Conservation (phyloP, 75 land plant species). For the Pinus taeda region DNA sequence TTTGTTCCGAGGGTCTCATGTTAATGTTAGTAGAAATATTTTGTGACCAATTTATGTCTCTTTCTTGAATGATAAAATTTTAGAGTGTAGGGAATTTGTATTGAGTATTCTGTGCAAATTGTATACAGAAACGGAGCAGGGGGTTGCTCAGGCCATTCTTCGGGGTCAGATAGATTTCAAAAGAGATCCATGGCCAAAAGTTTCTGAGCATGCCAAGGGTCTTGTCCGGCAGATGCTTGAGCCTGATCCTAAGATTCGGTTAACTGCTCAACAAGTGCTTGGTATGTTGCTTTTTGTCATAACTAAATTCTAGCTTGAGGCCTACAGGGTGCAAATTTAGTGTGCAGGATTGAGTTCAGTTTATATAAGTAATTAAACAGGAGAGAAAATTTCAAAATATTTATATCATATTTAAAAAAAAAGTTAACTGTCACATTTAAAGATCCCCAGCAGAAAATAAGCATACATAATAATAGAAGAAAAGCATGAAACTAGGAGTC, state of each 20-base stretch:
- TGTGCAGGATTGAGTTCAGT: not conserved
- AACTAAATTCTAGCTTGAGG: not conserved
- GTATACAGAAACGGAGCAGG: slow-evolving; percentile 81
- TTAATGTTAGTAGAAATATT: not conserved
- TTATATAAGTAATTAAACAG: not conserved
- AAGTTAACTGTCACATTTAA: not conserved
- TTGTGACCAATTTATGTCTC: not conserved
- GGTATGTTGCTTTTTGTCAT: slow-evolving; percentile 24
- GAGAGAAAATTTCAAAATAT: not conserved
- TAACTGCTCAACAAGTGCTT: slow-evolving; percentile 80
- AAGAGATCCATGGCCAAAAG: slow-evolving; percentile 92
- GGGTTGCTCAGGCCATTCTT: slow-evolving; percentile 85
- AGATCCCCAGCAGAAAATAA: not conserved
- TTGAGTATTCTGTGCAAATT: slow-evolving; percentile 2
- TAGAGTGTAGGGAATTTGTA: not conserved
- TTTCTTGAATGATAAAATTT: not conserved
- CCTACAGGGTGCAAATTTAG: not conserved
- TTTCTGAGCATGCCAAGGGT: slow-evolving; percentile 76
- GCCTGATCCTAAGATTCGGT: slow-evolving; percentile 62
- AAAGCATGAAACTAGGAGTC: not conserved
- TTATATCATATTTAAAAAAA: not conserved
- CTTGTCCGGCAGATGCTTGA: slow-evolving; percentile 84
- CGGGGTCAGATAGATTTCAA: slow-evolving; percentile 76
- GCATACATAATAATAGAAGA: not conserved
- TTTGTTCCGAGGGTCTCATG: not conserved